Conservation (phyloP, 2,329 filamentous ascomycete genomes). For the Aspergillus niger region DNA sequence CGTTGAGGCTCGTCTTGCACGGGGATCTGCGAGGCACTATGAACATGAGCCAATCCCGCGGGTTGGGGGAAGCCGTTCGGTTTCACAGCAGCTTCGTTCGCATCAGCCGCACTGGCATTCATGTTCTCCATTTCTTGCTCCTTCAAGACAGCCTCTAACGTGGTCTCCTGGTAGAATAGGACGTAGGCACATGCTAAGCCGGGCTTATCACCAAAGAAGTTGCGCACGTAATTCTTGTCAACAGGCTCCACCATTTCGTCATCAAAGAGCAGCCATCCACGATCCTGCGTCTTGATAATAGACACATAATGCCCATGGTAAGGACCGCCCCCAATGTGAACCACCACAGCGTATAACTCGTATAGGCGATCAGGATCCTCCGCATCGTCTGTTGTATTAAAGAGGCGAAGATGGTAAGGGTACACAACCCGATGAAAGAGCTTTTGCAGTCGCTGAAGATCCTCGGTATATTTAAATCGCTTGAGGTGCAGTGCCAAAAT, state of each 20-base stretch:
- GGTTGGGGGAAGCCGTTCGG: slow-evolving; percentile 36
- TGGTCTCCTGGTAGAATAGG: slow-evolving; percentile 94
- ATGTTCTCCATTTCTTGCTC: slow-evolving; percentile 82
- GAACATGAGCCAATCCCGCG: slow-evolving; percentile 39
- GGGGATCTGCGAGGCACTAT: slow-evolving; percentile 42
- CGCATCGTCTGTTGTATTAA: slow-evolving; percentile 95
- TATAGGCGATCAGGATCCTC: slow-evolving; percentile 92
- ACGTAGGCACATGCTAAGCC: slow-evolving; percentile 95
- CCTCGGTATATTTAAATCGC: slow-evolving; percentile 97
- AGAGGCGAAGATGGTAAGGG: slow-evolving; percentile 91
- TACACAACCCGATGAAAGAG: slow-evolving; percentile 96
- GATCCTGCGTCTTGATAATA: slow-evolving; percentile 95
- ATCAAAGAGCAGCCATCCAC: slow-evolving; percentile 94
- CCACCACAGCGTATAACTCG: slow-evolving; percentile 94
- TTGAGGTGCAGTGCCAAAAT: slow-evolving; percentile 92
- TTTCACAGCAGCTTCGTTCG: slow-evolving; percentile 32
- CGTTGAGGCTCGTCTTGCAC: slow-evolving; percentile 39
- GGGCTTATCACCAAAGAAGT: slow-evolving; percentile 93
- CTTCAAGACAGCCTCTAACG: slow-evolving; percentile 65
- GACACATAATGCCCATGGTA: slow-evolving; percentile 98
- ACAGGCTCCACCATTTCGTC: slow-evolving; percentile 99
- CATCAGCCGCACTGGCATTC: slow-evolving; percentile 42
- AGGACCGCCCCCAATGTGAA: slow-evolving; percentile 94
- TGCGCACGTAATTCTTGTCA: slow-evolving; percentile 91
- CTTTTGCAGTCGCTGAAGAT: slow-evolving; percentile 90